These are phyloP conservation scores for Leccinum griseonigrum DNA, from an alignment of 1,284 basidiomycete genomes.

Conservation along the genomic window DNA sequence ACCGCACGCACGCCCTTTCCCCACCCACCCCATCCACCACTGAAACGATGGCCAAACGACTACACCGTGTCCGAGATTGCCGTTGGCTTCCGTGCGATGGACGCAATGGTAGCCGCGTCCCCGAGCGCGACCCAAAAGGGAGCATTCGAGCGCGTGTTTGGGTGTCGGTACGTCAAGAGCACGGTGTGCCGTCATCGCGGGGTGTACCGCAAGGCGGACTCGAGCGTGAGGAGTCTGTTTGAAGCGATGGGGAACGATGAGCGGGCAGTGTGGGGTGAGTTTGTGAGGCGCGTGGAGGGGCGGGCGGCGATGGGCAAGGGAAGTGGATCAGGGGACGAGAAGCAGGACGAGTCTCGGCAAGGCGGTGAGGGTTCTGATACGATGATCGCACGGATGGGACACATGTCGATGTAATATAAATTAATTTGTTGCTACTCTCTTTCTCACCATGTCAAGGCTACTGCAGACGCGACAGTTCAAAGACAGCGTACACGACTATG, in stretches of 20 bases:
- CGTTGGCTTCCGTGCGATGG: conserved; percentile 55
- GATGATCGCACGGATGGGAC: conserved; percentile 20
- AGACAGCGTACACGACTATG: conserved; percentile 34
- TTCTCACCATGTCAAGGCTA: not conserved
- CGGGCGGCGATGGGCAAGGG: conserved; percentile 15
- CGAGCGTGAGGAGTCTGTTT: conserved; percentile 45
- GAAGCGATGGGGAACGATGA: conserved; percentile 55
- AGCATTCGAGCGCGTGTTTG: conserved; percentile 65
- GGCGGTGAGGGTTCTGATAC: conserved; percentile 18
- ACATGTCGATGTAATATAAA: conserved; percentile 16
- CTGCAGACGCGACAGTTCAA: conserved; percentile 31
- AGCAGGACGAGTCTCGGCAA: conserved; percentile 20
- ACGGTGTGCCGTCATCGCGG: conserved; percentile 66
- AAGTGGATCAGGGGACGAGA: conserved; percentile 19
- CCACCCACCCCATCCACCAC: conserved; percentile 49
- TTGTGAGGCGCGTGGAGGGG: conserved; percentile 24
- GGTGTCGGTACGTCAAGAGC: conserved; percentile 64
- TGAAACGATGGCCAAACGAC: conserved; percentile 71
- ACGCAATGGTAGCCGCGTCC: conserved; percentile 42
- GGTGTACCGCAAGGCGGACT: conserved; percentile 56
- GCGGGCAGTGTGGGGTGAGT: conserved; percentile 60
- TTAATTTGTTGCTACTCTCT: no score
- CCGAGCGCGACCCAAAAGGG: conserved; percentile 50
- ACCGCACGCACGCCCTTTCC: conserved; percentile 35
- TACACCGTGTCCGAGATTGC: conserved; percentile 63